These are phyloP conservation scores for Anacardium occidentale DNA, from an alignment of 345 rosid genomes.

Conservation along the genomic window DNA sequence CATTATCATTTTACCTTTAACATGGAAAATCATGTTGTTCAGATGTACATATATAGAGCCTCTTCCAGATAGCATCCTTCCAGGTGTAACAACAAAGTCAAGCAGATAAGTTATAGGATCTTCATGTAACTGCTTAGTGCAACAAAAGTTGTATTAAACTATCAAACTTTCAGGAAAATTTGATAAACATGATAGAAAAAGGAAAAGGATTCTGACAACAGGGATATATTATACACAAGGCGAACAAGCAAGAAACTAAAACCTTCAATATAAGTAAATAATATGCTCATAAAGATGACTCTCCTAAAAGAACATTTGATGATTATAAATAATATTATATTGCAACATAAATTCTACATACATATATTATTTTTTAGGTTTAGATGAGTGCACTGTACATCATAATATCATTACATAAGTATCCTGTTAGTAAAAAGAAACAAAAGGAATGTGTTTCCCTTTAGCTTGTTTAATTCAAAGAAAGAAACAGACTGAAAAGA, in stretches of 20 bases:
- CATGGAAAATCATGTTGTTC: conserved; percentile 65
- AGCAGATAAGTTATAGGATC: conserved; percentile 64
- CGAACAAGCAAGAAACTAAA: neutral
- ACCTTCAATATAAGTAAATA: neutral
- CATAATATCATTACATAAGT: neutral
- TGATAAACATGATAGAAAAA: conserved; percentile 1
- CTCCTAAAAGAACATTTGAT: neutral
- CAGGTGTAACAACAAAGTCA: conserved; percentile 64
- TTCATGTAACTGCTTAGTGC: conserved; percentile 57
- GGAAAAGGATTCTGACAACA: neutral
- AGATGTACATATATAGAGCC: conserved; percentile 68
- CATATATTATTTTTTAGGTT: neutral
- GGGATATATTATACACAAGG: neutral
- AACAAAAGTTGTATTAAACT: conserved; percentile 17
- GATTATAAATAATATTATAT: neutral
- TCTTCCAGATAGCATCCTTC: conserved; percentile 70
- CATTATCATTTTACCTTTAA: conserved; percentile 48
- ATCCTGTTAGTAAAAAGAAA: neutral
- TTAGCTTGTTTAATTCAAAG: neutral
- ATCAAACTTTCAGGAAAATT: neutral
- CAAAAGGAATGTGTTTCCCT: neutral
- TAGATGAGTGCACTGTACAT: neutral
- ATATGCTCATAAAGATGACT: neutral
- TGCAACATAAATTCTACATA: neutral
- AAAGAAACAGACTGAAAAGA: neutral